Evolutionary conservation across 805 yeast genomes (phyloP).

Genomic region (Candida schatavii): DNA sequence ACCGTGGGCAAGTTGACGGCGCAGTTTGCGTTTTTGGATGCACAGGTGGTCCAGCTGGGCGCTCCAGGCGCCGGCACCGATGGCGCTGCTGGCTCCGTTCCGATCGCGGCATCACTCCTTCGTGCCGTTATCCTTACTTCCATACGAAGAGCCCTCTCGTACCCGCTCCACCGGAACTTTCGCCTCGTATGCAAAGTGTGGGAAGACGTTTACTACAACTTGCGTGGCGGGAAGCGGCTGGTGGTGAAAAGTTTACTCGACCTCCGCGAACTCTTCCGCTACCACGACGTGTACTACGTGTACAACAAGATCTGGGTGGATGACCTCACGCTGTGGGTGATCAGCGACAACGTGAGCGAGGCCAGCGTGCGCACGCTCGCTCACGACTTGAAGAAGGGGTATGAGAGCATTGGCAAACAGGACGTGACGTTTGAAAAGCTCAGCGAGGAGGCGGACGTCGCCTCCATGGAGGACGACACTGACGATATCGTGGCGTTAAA

Average conservation of each 20-base stretch:
- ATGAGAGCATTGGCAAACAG: slow-evolving; percentile 33
- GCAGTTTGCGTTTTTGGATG: slow-evolving; percentile 70
- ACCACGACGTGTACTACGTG: slow-evolving; percentile 80
- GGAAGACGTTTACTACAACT: slow-evolving; percentile 66
- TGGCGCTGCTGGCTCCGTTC: slow-evolving; percentile 7
- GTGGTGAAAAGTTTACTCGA: slow-evolving; percentile 60
- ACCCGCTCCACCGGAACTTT: slow-evolving; percentile 77
- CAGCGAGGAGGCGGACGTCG: slow-evolving; percentile 13
- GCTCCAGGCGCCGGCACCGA: slow-evolving; percentile 19
- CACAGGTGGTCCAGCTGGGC: slow-evolving; percentile 38
- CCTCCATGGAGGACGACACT: slow-evolving; percentile 3
- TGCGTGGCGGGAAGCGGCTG: slow-evolving; percentile 67
- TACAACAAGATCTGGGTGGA: slow-evolving; percentile 75
- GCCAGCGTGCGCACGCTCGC: slow-evolving; percentile 59
- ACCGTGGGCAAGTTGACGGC: slow-evolving; percentile 84
- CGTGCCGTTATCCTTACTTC: slow-evolving; percentile 57
- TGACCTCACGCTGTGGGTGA: slow-evolving; percentile 75
- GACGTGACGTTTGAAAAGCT: slow-evolving; percentile 58
- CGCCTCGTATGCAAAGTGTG: slow-evolving; percentile 59
- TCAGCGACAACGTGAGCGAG: slow-evolving; percentile 59
- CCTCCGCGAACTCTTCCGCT: slow-evolving; percentile 70
- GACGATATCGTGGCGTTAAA: slow-evolving; percentile 44
- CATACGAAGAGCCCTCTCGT: slow-evolving; percentile 69
- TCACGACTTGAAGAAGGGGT: slow-evolving; percentile 54
- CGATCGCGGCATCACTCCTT: slow-evolving; percentile 29